Base-by-base conservation (phyloP, 495 filamentous ascomycete species). In the Monascus purpureus region DNA sequence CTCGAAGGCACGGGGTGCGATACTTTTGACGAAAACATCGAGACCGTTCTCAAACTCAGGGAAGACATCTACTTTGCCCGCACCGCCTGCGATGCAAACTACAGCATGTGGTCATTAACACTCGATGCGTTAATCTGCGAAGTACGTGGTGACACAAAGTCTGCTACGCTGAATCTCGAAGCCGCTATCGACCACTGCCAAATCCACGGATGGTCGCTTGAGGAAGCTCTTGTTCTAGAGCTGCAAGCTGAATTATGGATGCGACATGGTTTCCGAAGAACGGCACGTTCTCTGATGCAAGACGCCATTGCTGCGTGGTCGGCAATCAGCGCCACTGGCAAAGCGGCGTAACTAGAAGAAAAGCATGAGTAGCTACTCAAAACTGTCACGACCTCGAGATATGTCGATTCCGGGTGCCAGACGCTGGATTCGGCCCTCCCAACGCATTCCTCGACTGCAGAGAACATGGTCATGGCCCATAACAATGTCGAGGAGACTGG, bases 191-290 rank as follows among this genome's bases (percentile, higher is more conserved):
- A 93, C 43, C 82, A 92, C 52, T 77, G 77, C 26, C 69, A 85
- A 36, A 64, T 85, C 26, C 70, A 92, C 49, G 72, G 70, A 32
- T 84, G 84, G 50, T 52, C 71, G 6, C 65, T 92, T 26, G 86
- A 93, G 40, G 80, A 93, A 46, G 86, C 80, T 0, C 67, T 87
- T 13, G 68, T 76, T 4, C 76, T 80, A 43, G 85, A 92, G 54
- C 49, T 92, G 24, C 63, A 68, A 32, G 67, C 72, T 1, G 81
- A 79, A 17, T 85, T 78, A 37, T 72, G 84, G 36, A 61, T 83
- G 26, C 65, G 85, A 24, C 68, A 72, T 38, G 73, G 72, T 6
- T 75, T 79, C 3, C 74, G 76, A 29, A 53, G 86, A 37, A 77
- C 82, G 23, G 85, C 82, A 23, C 72, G 79, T 29, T 67, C 72